Conservation (phyloP, 192 early-diverging fungal genomes). For the Linnemannia hyalina region DNA sequence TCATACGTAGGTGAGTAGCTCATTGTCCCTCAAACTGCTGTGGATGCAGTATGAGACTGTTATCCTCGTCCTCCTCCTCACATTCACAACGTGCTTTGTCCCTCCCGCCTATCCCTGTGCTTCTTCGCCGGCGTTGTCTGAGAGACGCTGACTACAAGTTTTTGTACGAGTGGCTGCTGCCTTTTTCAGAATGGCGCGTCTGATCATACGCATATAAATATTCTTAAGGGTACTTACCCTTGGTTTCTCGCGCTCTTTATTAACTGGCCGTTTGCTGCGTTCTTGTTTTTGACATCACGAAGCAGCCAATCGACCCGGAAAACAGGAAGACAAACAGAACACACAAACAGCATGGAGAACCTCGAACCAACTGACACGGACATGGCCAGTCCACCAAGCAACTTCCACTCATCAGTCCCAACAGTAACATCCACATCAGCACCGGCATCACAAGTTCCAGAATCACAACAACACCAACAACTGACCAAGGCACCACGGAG, state of each 20-base stretch:
- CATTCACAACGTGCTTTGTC: no score
- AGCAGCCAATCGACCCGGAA: neutral
- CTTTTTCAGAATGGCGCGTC: no score
- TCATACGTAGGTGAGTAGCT: neutral
- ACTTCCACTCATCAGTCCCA: neutral
- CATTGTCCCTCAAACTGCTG: no score
- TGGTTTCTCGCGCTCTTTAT: neutral
- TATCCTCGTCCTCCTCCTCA: no score
- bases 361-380: conserved; percentile 27
- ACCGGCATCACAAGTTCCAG: neutral
- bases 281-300: neutral
- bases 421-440: neutral
- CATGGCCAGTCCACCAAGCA: conserved; percentile 49
- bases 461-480: conserved; percentile 2
- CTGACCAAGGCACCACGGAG: conserved; percentile 13
- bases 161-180: no score
- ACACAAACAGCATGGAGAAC: conserved; percentile 19
- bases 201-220: neutral
- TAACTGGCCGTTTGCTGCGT: neutral
- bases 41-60: no score
- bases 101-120: no score
- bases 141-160: neutral
- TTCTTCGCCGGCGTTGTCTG: no score
- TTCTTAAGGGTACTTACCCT: neutral
- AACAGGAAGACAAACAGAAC: neutral